Base-by-base conservation (phyloP, 2,329 filamentous ascomycete genomes). In the Fusarium austroafricanum region DNA sequence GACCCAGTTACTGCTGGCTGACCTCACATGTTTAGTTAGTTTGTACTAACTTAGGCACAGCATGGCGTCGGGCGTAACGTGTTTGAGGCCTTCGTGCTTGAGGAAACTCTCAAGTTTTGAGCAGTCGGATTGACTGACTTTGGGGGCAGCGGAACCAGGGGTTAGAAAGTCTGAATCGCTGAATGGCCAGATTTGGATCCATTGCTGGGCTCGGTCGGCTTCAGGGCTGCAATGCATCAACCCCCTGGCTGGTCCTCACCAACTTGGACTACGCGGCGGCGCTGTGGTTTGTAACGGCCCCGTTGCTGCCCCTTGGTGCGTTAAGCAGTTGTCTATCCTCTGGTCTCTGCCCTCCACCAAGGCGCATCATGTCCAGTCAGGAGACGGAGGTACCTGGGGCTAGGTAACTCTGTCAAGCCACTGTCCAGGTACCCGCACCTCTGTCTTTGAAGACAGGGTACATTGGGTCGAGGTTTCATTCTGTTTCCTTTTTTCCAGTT, bases 221-320 rank as follows among this genome's bases (percentile, higher is more conserved):
- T 61, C 65, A 69, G 55, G 65, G 65, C 65, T 68, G 61, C 56
- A 57, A 66, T 68, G 66, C 65, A 68, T 65, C 43, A 42, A 61
- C 60, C 29, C 55, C 65, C 65, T 69, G 45, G 60, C 65, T 69
- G 45, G 60, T 55, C 45, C 42, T 52, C 50, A 49, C 47, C 46
- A 46, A 35, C 46, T 62, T 14, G 38, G 54, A 55, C 51, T 43
- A 33, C 52, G 45, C 50, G 43, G 43, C 64, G 64, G 55, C 59
- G 65, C 38, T 61, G 51, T 68, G 52, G 65, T 68, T 69, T 69
- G 52, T 50, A 68, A 68, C 66, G 61, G 66, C 56, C 51, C 66
- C 61, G 66, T 61, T 55, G 54, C 55, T 67, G 40, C 56, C 66
- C 66, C 47, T 69, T 66, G 55, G 65, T 65, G 65, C 60, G 65